Base-by-base conservation (phyloP, 2,329 filamentous ascomycete genomes). In the Xylaria sp. region DNA sequence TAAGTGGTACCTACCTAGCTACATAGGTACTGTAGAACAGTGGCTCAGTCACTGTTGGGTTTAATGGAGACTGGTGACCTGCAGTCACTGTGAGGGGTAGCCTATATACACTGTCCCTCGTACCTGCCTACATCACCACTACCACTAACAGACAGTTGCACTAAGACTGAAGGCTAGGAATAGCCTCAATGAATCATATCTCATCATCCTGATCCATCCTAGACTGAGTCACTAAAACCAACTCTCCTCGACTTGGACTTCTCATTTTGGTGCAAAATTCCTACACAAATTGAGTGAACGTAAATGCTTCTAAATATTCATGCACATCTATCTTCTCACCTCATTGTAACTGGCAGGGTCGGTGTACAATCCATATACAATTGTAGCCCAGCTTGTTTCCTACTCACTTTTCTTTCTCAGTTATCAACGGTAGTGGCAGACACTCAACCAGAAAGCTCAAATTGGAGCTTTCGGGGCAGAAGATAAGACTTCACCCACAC, bases 151-250 rank as follows among this genome's bases (percentile, higher is more conserved):
- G 13, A 60, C 10, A 52, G 25, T n/a, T 48, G 13, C 13, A 48
- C 31, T 52, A 41, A 33, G 28, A 7, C 48, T 41, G 28, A 15
- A 36, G 59, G 59, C 48, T 57, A 54, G 67, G 60, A 66, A 69
- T 69, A 66, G 66, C 66, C 33, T 71, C 67, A 54, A 71, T 71
- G 70, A 71, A 65, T 71, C 70, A 71, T 71, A 67, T 49, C 64
- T 56, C 48, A 64, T 71, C 69, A 71, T 71, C 61, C 64, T 71
- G 69, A 71, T 67, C 64, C 57, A 57, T 54, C 13, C 13, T 36
- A 57, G 10, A 31, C 43, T 41, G 55, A 60, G 31, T 48, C 62
- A 65, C 20, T 43, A 61, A 33, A 33, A 59, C 25, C 39, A 51
- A 36, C 3, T 43, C 43, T 25, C 41, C 31, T 46, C n/a, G n/a